Percentiles rank a stretch among this genome's conserved stretches.
phyloP scores from a whole-genome alignment of 2,329 filamentous ascomycete species.

The Pseudopyricularia javanii region DNA sequence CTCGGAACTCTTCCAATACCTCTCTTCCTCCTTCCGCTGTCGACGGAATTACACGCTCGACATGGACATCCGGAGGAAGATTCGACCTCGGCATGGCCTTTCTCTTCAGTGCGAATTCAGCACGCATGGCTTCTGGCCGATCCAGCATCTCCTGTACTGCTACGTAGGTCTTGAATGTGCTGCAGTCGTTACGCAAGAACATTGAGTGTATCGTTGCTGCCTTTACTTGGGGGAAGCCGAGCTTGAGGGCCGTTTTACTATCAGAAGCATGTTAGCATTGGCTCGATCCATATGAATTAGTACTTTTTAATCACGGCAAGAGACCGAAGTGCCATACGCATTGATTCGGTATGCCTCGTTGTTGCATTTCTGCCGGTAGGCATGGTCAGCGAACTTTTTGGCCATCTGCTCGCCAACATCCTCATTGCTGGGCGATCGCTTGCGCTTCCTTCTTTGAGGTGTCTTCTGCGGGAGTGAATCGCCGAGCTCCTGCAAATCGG shows the following conservation, averaged over 20 bases:
- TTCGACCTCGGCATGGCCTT: background rate
- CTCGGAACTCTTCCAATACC: conserved; percentile 25
- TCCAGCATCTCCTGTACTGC: background rate
- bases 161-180: background rate
- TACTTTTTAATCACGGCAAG: background rate
- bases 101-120: background rate
- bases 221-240: conserved; percentile 2
- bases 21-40: conserved; percentile 11
- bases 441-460: conserved; percentile 23
- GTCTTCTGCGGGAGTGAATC: conserved; percentile 20
- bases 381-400: conserved; percentile 10
- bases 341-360: conserved; percentile 5
- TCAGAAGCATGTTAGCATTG: background rate
- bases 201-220: background rate
- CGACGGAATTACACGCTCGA: conserved; percentile 1
- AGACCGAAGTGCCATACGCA: background rate
- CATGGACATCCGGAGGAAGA: conserved; percentile 7
- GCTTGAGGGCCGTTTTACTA: background rate
- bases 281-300: conserved; percentile 17
- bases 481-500: conserved; percentile 26
- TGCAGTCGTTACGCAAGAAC: background rate
- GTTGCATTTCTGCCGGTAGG: conserved; percentile 7
- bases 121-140: background rate
- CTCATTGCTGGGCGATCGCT: conserved; percentile 15
- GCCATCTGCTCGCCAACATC: conserved; percentile 7